Base-by-base conservation (phyloP, 495 filamentous ascomycete genomes). In the Halenospora varia region DNA sequence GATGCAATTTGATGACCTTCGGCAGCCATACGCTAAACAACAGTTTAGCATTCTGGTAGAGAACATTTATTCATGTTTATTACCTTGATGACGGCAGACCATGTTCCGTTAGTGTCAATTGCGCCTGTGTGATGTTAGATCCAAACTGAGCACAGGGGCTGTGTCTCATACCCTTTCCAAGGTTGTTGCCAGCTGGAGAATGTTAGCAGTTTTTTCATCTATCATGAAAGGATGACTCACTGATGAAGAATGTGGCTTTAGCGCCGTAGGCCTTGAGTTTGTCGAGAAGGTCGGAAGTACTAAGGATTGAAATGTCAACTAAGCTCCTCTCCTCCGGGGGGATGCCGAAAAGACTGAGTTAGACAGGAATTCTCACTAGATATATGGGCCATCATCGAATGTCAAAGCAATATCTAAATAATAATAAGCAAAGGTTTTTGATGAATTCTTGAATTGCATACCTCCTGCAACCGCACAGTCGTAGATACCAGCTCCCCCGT, bases 1-100 rank as follows among this genome's bases (percentile, higher is more conserved):
- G 84, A 88, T 25, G 86, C 90, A 53, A 96, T 75, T 67, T 94
- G 90, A 66, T 96, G 90, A n/a, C 89, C 89, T 50, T 76, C 77
- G 44, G 70, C 70, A 58, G 76, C 69, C 86, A 86, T 90, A 59
- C 88, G 85, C 59, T 73, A 82, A 67, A 19, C 15, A 1, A 20
- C 44, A 17, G 3, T 48, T 49, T 25, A 49, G 47, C 22, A 4
- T n/a, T n/a, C n/a, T n/a, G n/a, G n/a, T n/a, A n/a, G n/a, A n/a
- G n/a, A n/a, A n/a, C n/a, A n/a, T n/a, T n/a, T n/a, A n/a, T n/a
- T n/a, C n/a, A n/a, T n/a, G n/a, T n/a, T n/a, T n/a, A n/a, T 9
- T 60, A 63, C 61, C 52, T 60, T 57, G 51, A 64, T 57, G 20
- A 64, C 9, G 40, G 13, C 46, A 6, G 25, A 15, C 62, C 62